Percentiles rank a stretch among this genome's conserved stretches.
Evolutionary conservation across 164 flowering plant species (phyloP).

Genomic region (Magnolia changhungtana): DNA sequence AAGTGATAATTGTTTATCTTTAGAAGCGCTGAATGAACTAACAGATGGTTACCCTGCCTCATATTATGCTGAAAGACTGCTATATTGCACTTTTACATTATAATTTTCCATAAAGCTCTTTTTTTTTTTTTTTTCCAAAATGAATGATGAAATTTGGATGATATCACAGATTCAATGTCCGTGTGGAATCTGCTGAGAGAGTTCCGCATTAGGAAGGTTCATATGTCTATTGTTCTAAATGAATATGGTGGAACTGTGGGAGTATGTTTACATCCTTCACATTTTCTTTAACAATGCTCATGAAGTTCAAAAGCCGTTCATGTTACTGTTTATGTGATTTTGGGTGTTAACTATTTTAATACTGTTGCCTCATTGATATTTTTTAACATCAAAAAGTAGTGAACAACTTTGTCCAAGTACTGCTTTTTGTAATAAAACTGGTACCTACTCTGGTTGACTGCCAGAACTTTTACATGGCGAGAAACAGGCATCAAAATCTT

Average conservation of each 20-base stretch:
- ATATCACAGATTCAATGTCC: constrained; percentile 91
- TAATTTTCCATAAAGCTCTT: background rate
- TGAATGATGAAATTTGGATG: constrained; percentile 1
- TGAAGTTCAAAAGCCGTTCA: background rate
- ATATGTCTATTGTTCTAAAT: constrained; percentile 98
- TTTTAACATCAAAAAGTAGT: too few relatives aligned
- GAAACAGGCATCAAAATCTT: background rate
- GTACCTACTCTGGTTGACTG: background rate
- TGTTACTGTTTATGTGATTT: background rate
- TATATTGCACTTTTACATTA: background rate
- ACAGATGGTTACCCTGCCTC: background rate
- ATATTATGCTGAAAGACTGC: background rate
- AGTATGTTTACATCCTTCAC: constrained; percentile 44
- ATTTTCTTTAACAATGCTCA: background rate
- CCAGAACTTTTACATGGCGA: background rate
- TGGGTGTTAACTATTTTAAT: background rate
- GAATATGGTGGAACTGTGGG: constrained; percentile 99
- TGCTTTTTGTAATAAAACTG: background rate
- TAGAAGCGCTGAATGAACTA: background rate
- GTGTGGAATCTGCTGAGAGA: constrained; percentile 98
- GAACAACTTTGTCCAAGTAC: background rate
- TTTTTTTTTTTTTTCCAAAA: background rate
- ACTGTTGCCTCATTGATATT: background rate
- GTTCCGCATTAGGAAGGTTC: constrained; percentile 97
- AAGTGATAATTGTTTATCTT: background rate